These are phyloP conservation scores for Ganoderma meredithae DNA, from an alignment of 1,284 basidiomycete genomes.

Conservation along the genomic window DNA sequence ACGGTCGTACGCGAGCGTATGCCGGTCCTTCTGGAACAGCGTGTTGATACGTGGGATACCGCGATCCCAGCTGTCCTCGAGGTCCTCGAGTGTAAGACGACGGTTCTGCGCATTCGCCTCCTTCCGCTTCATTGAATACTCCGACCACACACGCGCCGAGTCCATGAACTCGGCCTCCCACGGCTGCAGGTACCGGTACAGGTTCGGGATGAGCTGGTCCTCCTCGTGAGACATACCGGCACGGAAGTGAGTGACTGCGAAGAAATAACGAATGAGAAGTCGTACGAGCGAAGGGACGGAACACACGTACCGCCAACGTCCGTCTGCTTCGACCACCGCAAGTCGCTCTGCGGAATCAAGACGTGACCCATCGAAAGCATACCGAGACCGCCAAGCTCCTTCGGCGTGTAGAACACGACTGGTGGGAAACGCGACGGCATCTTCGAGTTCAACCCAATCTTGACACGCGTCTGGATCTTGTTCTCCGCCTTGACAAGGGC, in stretches of 20 bases:
- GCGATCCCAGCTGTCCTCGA: slow-evolving; percentile 98
- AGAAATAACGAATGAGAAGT: slow-evolving; percentile 22
- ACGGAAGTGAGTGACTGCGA: slow-evolving; percentile 90
- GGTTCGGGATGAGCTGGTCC: slow-evolving; percentile 94
- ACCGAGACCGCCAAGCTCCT: slow-evolving; percentile 96
- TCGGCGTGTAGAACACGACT: slow-evolving; percentile 95
- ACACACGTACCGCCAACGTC: slow-evolving; percentile 79
- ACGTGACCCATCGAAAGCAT: slow-evolving; percentile 99
- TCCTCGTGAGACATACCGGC: slow-evolving; percentile 97
- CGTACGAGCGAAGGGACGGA: slow-evolving; percentile 28
- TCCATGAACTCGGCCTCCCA: slow-evolving; percentile 99
- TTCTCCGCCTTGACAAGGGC: slow-evolving; percentile 96
- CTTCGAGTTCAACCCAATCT: slow-evolving; percentile 98
- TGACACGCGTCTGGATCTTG: slow-evolving; percentile 99
- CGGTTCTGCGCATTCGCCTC: slow-evolving; percentile 98
- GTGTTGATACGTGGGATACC: slow-evolving; percentile 99
- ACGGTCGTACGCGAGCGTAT: slow-evolving; percentile 98
- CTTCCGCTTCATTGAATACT: slow-evolving; percentile 99
- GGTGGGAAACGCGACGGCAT: slow-evolving; percentile 99
- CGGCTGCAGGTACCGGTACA: slow-evolving; percentile 98
- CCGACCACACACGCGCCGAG: slow-evolving; percentile 98
- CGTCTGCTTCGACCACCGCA: slow-evolving; percentile 98
- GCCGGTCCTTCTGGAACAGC: slow-evolving; percentile 97
- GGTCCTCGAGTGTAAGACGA: slow-evolving; percentile 94
- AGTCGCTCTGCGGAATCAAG: slow-evolving; percentile 95